A percentile compares a stretch with the other conserved stretches of the same genome.
phyloP scores from a whole-genome alignment of 331 rosid genomes.

The Stylosanthes scabra region DNA sequence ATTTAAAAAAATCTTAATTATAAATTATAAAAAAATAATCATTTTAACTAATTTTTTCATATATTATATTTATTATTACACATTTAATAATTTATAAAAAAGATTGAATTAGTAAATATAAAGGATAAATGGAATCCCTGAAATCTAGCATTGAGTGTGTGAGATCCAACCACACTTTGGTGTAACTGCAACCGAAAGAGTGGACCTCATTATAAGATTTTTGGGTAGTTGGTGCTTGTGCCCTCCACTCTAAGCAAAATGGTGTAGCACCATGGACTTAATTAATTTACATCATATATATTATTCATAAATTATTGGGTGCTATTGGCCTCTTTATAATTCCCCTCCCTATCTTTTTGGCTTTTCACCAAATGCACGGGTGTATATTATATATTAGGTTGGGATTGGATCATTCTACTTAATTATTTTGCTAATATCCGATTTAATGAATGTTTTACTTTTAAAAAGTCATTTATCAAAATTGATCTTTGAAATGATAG shows the following conservation, averaged over 20 bases:
- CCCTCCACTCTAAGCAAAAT: conserved; percentile 49
- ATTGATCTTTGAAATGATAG: too few relatives aligned
- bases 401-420: conserved; percentile 37
- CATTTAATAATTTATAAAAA: too few relatives aligned
- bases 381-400: conserved; percentile 44
- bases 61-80: too few relatives aligned
- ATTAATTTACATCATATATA: conserved; percentile 31
- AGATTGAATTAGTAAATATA: background rate
- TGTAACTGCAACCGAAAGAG: conserved; percentile 50
- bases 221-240: conserved; percentile 31
- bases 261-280: conserved; percentile 30
- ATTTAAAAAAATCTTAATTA: too few relatives aligned
- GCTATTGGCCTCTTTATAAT: background rate
- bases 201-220: conserved; percentile 51
- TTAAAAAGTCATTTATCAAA: too few relatives aligned
- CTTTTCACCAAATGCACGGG: conserved; percentile 48
- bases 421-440: too few relatives aligned
- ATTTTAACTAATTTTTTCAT: too few relatives aligned
- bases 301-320: conserved; percentile 43
- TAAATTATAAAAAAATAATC: too few relatives aligned
- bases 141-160: conserved; percentile 41
- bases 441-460: too few relatives aligned
- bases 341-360: background rate
- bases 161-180: conserved; percentile 38
- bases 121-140: conserved; percentile 46